Base-by-base conservation (phyloP, 495 filamentous ascomycete species). In the Stereocaulon alpinum region DNA sequence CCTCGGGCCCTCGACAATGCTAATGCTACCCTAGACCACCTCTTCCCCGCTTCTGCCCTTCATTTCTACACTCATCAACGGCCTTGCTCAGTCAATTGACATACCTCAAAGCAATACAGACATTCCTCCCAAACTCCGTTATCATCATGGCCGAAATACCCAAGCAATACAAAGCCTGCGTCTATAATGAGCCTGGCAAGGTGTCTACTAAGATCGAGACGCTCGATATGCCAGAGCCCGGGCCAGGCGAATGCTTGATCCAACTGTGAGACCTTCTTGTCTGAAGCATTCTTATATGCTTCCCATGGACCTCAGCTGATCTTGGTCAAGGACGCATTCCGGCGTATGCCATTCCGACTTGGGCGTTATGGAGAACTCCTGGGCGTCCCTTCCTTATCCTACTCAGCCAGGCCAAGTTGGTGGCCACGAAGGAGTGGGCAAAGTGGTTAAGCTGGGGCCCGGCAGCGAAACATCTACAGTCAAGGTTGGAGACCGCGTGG, bases 261-360 rank as follows among this genome's bases (percentile, higher is more conserved):
- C 81, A 85, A 60, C 64, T 88, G 80, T 83, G 71, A 50, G 73
- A 65, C 10, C 27, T 6, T 32, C 41, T 45, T 7, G n/a, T 41
- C 29, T 55, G 9, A 32, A 54, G 11, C 10, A 4, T 45, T 12
- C 22, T n/a, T 7, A 30, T 30, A 15, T 37, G n/a, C 18, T 50
- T 44, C 59, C 24, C 24, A 24, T 24, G 24, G 24, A 24, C 24
- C 3, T 24, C 61, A 41, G 67, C 55, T 61, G 43, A 52, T 50
- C 10, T 18, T 41, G 5, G 40, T 24, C 9, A 52, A 85, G 82
- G 34, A 83, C 84, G 27, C 84, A 87, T 61, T 82, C 80, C 1
- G 85, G 86, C 42, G 82, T 89, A 44, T 87, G 85, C 70, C 84
- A 86, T 68, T 84, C 80, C 17, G 86, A 89, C 65, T 70, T 78